These are phyloP conservation scores for Albizia julibrissin DNA, from an alignment of 306 rosid species.

Conservation along the genomic window DNA sequence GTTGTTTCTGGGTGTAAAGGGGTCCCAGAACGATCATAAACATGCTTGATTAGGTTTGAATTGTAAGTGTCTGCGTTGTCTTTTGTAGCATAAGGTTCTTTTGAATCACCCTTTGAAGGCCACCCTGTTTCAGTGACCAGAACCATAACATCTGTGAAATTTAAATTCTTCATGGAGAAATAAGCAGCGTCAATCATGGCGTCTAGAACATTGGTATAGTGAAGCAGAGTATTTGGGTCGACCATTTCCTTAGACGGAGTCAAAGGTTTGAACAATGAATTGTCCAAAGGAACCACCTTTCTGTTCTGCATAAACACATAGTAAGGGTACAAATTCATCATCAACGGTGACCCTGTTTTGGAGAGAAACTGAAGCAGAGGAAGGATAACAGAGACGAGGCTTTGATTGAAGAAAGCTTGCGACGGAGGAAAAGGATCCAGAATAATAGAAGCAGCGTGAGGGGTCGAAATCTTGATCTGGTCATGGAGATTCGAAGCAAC, in stretches of 20 bases:
- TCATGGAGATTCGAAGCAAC: slow-evolving; percentile 63
- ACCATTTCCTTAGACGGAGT: slow-evolving; percentile 77
- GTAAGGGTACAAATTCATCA: slow-evolving; percentile 87
- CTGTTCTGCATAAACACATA: slow-evolving; percentile 86
- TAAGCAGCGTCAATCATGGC: slow-evolving; percentile 91
- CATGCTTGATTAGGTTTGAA: slow-evolving; percentile 83
- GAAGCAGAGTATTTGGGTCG: slow-evolving; percentile 87
- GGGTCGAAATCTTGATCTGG: slow-evolving; percentile 67
- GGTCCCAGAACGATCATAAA: slow-evolving; percentile 76
- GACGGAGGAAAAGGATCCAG: slow-evolving; percentile 88
- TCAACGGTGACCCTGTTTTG: slow-evolving; percentile 62
- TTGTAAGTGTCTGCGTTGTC: slow-evolving; percentile 73
- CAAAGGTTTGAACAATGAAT: slow-evolving; percentile 72
- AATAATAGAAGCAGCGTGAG: slow-evolving; percentile 67
- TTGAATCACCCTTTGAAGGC: slow-evolving; percentile 82
- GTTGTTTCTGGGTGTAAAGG: slow-evolving; percentile 80
- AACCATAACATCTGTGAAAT: slow-evolving; percentile 67
- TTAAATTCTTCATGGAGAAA: slow-evolving; percentile 80
- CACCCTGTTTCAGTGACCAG: slow-evolving; percentile 85
- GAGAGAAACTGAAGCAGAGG: slow-evolving; percentile 75
- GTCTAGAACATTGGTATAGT: slow-evolving; percentile 76
- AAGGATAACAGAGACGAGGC: slow-evolving; percentile 38
- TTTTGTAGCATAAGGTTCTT: slow-evolving; percentile 73
- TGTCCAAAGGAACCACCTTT: slow-evolving; percentile 73
- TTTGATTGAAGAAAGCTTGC: slow-evolving; percentile 82